phyloP scores from a whole-genome alignment of 2,329 filamentous ascomycete species.

The Aureobasidium lini region DNA sequence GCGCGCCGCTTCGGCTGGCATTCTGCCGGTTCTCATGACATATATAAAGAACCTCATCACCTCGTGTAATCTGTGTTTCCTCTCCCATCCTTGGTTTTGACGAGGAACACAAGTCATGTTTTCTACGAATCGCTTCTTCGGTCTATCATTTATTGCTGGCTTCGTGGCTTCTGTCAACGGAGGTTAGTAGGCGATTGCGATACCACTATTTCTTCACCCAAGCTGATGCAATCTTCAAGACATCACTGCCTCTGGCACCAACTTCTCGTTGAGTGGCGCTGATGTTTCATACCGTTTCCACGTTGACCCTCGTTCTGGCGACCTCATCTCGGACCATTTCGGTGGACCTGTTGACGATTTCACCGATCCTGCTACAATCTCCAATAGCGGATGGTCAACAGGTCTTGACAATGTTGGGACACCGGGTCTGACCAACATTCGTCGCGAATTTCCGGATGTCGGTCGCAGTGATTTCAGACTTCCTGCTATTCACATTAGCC shows the following conservation, averaged over 20 bases:
- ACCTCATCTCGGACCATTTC: constrained; percentile 55
- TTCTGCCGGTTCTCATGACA: background rate
- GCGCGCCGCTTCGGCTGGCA: background rate
- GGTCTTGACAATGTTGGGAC: constrained; percentile 17
- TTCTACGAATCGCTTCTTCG: background rate
- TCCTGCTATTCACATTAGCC: constrained; percentile 54
- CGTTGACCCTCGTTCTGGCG: constrained; percentile 48
- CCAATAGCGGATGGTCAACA: constrained; percentile 47
- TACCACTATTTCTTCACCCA: too few relatives aligned
- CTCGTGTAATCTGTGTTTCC: background rate
- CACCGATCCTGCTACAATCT: constrained; percentile 35
- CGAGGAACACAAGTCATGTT: background rate
- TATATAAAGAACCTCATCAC: background rate
- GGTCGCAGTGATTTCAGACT: constrained; percentile 57
- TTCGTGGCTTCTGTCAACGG: background rate
- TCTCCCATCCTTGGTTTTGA: background rate
- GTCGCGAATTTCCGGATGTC: constrained; percentile 57
- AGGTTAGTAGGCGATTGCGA: background rate
- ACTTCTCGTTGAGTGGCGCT: constrained; percentile 51
- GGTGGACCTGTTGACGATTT: constrained; percentile 50
- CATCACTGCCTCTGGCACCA: constrained; percentile 47
- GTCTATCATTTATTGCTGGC: background rate
- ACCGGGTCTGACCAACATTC: constrained; percentile 37
- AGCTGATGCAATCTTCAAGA: background rate
- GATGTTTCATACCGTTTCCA: constrained; percentile 57